These are phyloP conservation scores for Arxiozyma heterogenica DNA, from an alignment of 1,139 yeast species.

Conservation along the genomic window DNA sequence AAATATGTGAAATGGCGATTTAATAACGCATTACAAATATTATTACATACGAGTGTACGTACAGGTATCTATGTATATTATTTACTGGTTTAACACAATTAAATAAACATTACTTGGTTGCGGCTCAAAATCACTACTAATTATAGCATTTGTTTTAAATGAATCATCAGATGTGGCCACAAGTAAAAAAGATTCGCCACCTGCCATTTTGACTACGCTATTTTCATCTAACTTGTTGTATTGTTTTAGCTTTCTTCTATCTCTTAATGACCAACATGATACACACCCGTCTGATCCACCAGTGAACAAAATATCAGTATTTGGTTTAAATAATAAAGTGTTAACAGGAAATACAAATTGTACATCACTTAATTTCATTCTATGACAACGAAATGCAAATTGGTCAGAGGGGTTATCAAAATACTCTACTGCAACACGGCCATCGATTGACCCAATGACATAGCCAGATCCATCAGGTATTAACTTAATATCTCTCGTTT, in stretches of 20 bases:
- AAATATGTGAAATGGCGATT: neutral
- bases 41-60: neutral
- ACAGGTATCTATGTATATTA: neutral
- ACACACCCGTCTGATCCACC: conserved; percentile 75
- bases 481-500: conserved; percentile 52
- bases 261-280: conserved; percentile 63
- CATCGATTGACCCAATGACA: conserved; percentile 77
- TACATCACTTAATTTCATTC: conserved; percentile 38
- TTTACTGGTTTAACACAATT: neutral
- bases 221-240: conserved; percentile 42
- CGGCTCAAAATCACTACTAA: conserved; percentile 16
- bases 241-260: conserved; percentile 45
- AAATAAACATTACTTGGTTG: conserved; percentile 21
- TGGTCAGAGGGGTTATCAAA: conserved; percentile 48
- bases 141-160: conserved; percentile 32
- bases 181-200: conserved; percentile 36
- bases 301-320: conserved; percentile 48
- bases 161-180: conserved; percentile 60
- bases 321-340: conserved; percentile 47
- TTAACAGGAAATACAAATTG: conserved; percentile 75
- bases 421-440: conserved; percentile 75
- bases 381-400: conserved; percentile 82
- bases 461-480: conserved; percentile 58
- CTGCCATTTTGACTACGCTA: conserved; percentile 44
- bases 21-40: neutral